Percentiles rank a stretch among this genome's conserved stretches.
Conservation (phyloP, 169 alveolate genomes). For the Plasmodium gallinaceum region DNA sequence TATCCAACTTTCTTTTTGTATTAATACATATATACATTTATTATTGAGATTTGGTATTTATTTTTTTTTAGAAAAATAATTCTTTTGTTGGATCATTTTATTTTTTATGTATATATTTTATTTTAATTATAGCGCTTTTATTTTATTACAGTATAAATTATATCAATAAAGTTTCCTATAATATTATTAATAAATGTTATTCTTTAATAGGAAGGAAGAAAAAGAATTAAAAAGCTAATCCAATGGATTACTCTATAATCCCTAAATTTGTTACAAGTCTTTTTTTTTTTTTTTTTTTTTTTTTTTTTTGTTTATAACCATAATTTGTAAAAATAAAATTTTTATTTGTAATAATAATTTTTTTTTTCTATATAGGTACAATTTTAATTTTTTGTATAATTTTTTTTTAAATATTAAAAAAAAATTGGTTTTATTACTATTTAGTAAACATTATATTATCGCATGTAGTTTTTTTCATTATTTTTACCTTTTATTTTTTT, state of each 20-base stretch:
- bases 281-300: background rate
- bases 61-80: too few relatives aligned
- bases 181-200: background rate
- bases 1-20: background rate
- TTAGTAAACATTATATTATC: background rate
- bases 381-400: conserved; percentile 40
- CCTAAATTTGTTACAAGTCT: conserved; percentile 8
- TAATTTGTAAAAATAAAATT: too few relatives aligned
- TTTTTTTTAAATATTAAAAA: conserved; percentile 15
- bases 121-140: too few relatives aligned
- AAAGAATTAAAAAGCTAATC: conserved; percentile 17
- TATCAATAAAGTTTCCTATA: background rate
- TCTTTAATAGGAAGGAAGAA: conserved; percentile 42
- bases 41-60: background rate
- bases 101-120: background rate
- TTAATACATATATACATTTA: background rate
- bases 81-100: background rate
- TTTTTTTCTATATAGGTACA: conserved; percentile 6
- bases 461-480: background rate
- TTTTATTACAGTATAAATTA: background rate
- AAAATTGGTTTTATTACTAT: background rate
- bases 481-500: too few relatives aligned
- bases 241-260: background rate
- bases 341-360: too few relatives aligned
- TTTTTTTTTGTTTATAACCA: too few relatives aligned